Percentiles rank a stretch among this genome's conserved stretches.
phyloP scores from a whole-genome alignment of 2,329 filamentous ascomycete species.

The Verticillium longisporum region DNA sequence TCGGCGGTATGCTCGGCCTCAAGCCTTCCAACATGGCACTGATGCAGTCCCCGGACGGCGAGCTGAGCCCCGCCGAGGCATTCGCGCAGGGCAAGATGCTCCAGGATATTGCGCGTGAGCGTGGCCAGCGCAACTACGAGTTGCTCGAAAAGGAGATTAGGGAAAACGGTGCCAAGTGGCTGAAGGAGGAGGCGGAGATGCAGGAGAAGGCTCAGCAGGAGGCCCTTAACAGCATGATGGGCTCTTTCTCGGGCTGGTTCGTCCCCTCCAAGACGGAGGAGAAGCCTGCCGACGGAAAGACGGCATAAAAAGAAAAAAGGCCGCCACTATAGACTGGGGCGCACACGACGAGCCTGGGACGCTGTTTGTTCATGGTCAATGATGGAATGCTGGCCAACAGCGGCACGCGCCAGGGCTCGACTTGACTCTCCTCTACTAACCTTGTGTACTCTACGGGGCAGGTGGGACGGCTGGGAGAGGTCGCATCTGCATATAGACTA shows the following conservation, averaged over 20 bases:
- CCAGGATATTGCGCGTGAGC: conserved; percentile 87
- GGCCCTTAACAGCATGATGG: conserved; percentile 88
- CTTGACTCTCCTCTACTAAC: conserved; percentile 3
- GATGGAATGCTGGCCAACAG: not conserved
- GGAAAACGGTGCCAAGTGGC: conserved; percentile 90
- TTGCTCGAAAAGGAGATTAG: conserved; percentile 83
- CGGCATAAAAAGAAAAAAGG: not conserved
- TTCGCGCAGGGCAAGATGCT: conserved; percentile 94
- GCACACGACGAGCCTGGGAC: not conserved
- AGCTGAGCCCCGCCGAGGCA: conserved; percentile 66
- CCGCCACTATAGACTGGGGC: not conserved
- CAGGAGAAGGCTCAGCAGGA: conserved; percentile 88
- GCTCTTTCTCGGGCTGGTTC: conserved; percentile 59
- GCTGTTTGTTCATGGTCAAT: not conserved
- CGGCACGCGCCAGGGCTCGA: not conserved
- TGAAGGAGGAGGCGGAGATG: conserved; percentile 84
- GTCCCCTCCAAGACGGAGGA: conserved; percentile 12
- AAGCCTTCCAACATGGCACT: conserved; percentile 62
- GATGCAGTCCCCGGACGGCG: conserved; percentile 56
- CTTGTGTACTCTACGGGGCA: conserved; percentile 10
- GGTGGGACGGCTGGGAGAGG: not conserved
- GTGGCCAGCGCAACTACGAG: conserved; percentile 86
- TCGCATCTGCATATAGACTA: conserved; percentile 12
- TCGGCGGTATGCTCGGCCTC: conserved; percentile 70
- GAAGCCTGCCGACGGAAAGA: conserved; percentile 10